Evolutionary conservation across 495 filamentous ascomycete species (phyloP), one percentile per base, ranked within the genome.

Genomic region (Hypoxylon lenormandii): DNA sequence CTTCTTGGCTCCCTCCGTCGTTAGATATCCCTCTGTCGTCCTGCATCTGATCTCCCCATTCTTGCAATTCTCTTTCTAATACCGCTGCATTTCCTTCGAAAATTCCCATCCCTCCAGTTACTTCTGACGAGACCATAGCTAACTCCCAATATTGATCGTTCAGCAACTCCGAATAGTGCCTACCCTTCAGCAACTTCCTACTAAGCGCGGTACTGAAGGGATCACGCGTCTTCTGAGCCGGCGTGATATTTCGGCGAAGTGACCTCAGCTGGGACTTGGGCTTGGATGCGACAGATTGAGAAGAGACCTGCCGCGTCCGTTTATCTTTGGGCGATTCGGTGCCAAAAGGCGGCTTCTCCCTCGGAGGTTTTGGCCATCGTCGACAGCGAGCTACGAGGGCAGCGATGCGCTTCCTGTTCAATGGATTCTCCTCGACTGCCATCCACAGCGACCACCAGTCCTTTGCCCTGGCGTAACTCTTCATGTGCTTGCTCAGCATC

Each of bases 401-500:
- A 7, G 47, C 52, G 28, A 67, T 58, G 37, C 51, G 63, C 26
- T 56, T 64, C 48, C 21, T 51, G 19, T 43, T 26, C 21, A 42
- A 45, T 26, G 26, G 22, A 0, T 30, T 38, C 3, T 58, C 59
- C 23, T 69, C 61, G 2, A 38, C 64, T n/a, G 72, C 65, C 10
- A 42, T 60, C 72, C 72, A 74, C 12, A 74, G 52, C 6, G 59
- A 19, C 69, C 69, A 74, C 72, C 72, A 74, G 23, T 74, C 72
- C 21, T 51, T 65, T 37, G 69, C 66, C 4, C 69, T 57, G 0
- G 57, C 51, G 22, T 72, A 69, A 45, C 59, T 55, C 47, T 63
- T 64, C 54, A 64, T 60, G 11, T 70, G 33, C 11, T 23, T 51
- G 13, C 61, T 70, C n/a, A 74, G 59, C 26, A 74, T 54, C n/a